Percentiles rank a stretch among this genome's conserved stretches.
Evolutionary conservation across 2,329 filamentous ascomycete genomes (phyloP).

Genomic region (Cryphonectria carpinicola): DNA sequence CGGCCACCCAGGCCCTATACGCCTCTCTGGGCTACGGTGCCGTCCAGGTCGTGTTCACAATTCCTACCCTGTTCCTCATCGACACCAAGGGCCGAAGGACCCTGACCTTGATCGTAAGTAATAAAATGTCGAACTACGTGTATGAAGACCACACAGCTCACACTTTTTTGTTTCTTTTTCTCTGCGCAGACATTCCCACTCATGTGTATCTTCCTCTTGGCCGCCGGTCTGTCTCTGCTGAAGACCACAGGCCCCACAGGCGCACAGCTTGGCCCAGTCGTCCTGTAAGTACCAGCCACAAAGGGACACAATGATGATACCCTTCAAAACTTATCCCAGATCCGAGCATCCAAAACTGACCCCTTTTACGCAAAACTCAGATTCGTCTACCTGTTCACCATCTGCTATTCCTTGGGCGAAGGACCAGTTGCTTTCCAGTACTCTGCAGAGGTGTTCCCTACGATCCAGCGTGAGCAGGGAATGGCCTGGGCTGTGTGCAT

Average conservation of each 20-base stretch:
- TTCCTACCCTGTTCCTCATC: constrained; percentile 38
- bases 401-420: constrained; percentile 68
- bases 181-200: constrained; percentile 64
- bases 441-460: constrained; percentile 70
- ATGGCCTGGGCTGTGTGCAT: constrained; percentile 66
- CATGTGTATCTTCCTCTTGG: constrained; percentile 51
- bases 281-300: constrained; percentile 40
- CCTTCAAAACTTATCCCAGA: background rate
- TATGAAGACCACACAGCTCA: background rate
- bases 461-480: constrained; percentile 71
- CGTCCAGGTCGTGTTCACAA: constrained; percentile 31
- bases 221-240: constrained; percentile 57
- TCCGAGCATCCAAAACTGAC: background rate
- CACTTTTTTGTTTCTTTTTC: constrained; percentile 37
- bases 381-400: constrained; percentile 64
- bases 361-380: background rate
- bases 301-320: no score
- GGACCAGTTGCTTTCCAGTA: constrained; percentile 72
- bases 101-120: constrained; percentile 33
- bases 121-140: constrained; percentile 33
- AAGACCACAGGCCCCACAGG: constrained; percentile 39
- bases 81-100: constrained; percentile 37
- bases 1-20: constrained; percentile 58
- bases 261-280: constrained; percentile 50
- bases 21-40: constrained; percentile 67